Base-by-base conservation (phyloP, 2,329 filamentous ascomycete species). In the Helicocarpus griseus region DNA sequence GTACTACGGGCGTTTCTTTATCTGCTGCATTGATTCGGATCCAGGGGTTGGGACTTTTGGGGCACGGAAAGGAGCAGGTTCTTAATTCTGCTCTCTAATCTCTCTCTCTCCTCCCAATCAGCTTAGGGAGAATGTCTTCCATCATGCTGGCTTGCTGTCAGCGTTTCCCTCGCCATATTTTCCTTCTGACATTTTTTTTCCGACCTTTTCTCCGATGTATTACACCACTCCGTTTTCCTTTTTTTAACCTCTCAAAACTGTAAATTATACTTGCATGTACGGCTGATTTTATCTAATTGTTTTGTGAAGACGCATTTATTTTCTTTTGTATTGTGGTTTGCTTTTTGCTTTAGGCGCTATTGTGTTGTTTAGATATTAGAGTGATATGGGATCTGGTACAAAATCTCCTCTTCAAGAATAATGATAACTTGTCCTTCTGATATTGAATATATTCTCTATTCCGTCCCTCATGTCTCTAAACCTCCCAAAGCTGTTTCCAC, bases 1-100 rank as follows among this genome's bases (percentile, higher is more conserved):
- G 44, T 47, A 22, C 44, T 36, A 35, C 35, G 44, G 44, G 29
- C 44, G 44, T 47, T 47, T n/a, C n/a, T n/a, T 28, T 47, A 24
- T 47, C 29, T 36, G 13, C 35, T 47, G 19, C 11, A 26, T 35
- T 28, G 13, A 47, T 47, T 29, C 26, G 47, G 17, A 40, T 49
- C 11, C n/a, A n/a, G n/a, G n/a, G n/a, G n/a, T n/a, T 31, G 38
- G 31, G 35, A 14, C 19, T 47, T 5, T 47, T 47, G 44, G 19
- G 44, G 29, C 9, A 11, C 44, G 29, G 29, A 24, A 47, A 35
- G 28, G 44, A 35, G 29, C 21, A 22, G 29, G 44, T 21, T 35
- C 29, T 5, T n/a, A 35, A 2, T 29, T 17, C 17, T 38, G 9
- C 14, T n/a, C 13, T 49, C 13, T 38, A 26, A 2, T 38, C 47